Percentiles rank a stretch among this genome's conserved stretches.
phyloP scores from a whole-genome alignment of 1,284 basidiomycete genomes.

The Austroboletus olivaceoglutinosus region DNA sequence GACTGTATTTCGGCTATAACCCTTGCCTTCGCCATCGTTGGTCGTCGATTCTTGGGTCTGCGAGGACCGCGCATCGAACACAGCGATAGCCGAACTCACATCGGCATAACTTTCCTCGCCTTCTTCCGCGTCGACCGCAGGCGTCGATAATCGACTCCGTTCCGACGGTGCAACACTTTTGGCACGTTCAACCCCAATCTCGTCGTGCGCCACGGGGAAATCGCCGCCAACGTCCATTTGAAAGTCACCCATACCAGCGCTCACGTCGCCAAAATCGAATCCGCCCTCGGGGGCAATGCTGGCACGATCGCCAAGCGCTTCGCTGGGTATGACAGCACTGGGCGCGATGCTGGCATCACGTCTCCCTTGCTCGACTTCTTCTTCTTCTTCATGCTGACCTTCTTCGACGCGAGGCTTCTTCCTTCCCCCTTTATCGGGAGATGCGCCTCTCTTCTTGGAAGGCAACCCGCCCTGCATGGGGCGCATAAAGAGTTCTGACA shows the following conservation, averaged over 20 bases:
- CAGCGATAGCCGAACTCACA: constrained; percentile 72
- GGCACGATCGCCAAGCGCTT: constrained; percentile 46
- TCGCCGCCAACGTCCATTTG: constrained; percentile 54
- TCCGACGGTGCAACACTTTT: constrained; percentile 47
- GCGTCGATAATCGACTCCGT: constrained; percentile 67
- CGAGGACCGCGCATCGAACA: constrained; percentile 72
- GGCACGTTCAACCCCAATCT: constrained; percentile 29
- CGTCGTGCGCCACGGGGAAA: constrained; percentile 32
- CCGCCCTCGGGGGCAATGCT: constrained; percentile 53
- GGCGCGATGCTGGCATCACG: constrained; percentile 61
- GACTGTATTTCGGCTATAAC: constrained; percentile 87
- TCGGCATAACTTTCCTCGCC: constrained; percentile 65
- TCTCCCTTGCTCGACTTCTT: constrained; percentile 67
- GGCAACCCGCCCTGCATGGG: constrained; percentile 51
- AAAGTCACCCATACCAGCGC: constrained; percentile 56
- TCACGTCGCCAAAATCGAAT: constrained; percentile 58
- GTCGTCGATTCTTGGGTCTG: constrained; percentile 44
- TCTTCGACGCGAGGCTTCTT: constrained; percentile 61
- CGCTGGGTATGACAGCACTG: constrained; percentile 54
- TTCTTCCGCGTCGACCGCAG: constrained; percentile 62
- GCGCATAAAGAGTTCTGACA: constrained; percentile 80
- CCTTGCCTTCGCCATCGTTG: constrained; percentile 57
- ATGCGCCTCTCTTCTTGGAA: constrained; percentile 54
- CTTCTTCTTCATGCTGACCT: constrained; percentile 44
- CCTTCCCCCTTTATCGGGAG: constrained; percentile 54